Evolutionary conservation across 495 filamentous ascomycete genomes (phyloP).

Genomic region (Penicillium atrosanguineum): DNA sequence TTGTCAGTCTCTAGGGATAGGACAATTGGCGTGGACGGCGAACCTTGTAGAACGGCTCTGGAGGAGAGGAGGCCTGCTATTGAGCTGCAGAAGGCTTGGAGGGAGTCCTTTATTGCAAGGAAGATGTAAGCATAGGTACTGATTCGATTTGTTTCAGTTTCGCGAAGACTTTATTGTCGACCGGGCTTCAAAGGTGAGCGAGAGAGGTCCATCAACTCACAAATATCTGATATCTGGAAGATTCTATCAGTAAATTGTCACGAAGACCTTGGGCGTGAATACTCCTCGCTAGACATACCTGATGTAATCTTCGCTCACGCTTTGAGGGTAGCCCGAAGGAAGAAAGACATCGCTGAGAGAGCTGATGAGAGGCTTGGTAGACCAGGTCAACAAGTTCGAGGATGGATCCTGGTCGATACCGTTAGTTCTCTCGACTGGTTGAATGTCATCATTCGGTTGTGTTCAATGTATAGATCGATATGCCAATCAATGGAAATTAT

Average conservation of each 20-base stretch:
- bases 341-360: conserved; percentile 63
- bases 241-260: neutral
- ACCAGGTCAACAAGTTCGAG: conserved; percentile 26
- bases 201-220: conserved; percentile 11
- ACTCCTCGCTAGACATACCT: conserved; percentile 48
- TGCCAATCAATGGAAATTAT: neutral
- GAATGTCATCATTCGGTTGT: neutral
- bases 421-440: neutral
- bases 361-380: conserved; percentile 25
- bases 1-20: conserved; percentile 2
- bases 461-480: neutral
- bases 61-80: conserved; percentile 87
- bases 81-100: conserved; percentile 93
- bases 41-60: conserved; percentile 85
- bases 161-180: neutral
- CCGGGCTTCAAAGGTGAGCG: neutral
- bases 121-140: neutral
- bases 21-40: neutral
- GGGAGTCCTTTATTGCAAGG: conserved; percentile 63
- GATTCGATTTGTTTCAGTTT: neutral
- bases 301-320: conserved; percentile 86
- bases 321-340: conserved; percentile 89
- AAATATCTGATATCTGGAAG: conserved; percentile 68
- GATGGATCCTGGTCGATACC: conserved; percentile 6
- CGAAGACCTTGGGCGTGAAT: neutral